These are phyloP conservation scores for Neospora caninum DNA, from an alignment of 169 alveolate genomes.

Conservation along the genomic window DNA sequence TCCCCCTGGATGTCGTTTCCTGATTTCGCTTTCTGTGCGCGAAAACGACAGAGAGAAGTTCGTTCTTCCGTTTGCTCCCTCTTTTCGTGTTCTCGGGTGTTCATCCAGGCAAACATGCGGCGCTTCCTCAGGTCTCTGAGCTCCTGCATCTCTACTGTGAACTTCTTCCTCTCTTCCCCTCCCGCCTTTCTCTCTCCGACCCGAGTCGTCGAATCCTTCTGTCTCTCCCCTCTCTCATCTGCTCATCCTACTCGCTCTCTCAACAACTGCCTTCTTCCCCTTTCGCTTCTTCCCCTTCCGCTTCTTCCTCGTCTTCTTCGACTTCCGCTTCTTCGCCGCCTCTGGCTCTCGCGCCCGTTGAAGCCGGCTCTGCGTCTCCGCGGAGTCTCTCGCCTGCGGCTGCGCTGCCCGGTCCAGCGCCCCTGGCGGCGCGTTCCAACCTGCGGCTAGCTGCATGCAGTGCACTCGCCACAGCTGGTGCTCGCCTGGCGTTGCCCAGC, in stretches of 20 bases:
- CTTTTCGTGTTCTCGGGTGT: background rate
- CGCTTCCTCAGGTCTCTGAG: background rate
- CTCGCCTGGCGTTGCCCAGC: background rate
- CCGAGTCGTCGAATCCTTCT: background rate
- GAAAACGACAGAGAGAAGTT: too few species aligned
- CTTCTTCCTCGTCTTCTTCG: background rate
- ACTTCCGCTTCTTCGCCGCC: background rate
- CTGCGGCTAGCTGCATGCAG: conserved; percentile 37
- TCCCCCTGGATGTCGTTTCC: too few species aligned
- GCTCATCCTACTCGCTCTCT: background rate
- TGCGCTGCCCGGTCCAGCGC: background rate
- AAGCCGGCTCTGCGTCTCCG: background rate
- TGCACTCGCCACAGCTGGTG: background rate
- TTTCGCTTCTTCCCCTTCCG: background rate
- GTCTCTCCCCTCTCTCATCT: background rate
- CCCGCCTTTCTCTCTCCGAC: background rate
- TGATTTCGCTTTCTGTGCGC: too few species aligned
- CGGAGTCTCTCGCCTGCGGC: background rate
- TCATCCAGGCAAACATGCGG: background rate
- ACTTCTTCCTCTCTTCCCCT: background rate
- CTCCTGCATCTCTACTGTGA: background rate
- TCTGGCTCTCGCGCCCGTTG: background rate
- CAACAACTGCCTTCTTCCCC: background rate
- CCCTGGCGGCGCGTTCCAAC: background rate
- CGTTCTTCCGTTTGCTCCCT: background rate